A percentile compares a stretch with the other conserved stretches of the same genome.
Conservation (phyloP, 495 filamentous ascomycete genomes). For the Hypoxylon fragiforme region DNA sequence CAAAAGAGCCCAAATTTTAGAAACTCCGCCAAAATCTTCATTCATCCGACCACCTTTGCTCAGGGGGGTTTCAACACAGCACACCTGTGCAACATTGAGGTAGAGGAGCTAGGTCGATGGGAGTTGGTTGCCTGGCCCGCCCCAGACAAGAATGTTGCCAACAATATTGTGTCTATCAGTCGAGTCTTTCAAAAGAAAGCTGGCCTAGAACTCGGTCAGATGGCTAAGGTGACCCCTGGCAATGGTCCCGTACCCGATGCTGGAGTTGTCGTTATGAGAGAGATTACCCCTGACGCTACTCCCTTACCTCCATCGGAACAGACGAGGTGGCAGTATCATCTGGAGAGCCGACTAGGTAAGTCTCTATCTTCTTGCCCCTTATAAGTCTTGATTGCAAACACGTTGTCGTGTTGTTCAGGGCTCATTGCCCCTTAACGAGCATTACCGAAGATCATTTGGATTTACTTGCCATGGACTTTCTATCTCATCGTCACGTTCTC, state of each 20-base stretch:
- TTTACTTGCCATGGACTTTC: constrained; percentile 9
- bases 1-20: constrained; percentile 38
- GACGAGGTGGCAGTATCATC: constrained; percentile 65
- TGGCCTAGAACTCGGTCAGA: constrained; percentile 34
- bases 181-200: constrained; percentile 34
- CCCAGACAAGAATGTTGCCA: constrained; percentile 37
- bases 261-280: constrained; percentile 32
- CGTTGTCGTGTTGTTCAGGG: neutral
- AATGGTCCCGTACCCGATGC: constrained; percentile 30
- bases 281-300: constrained; percentile 24
- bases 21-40: constrained; percentile 39
- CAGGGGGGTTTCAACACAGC: constrained; percentile 34
- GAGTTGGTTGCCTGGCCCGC: constrained; percentile 38
- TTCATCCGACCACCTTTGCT: constrained; percentile 36
- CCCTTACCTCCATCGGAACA: constrained; percentile 44
- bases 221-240: constrained; percentile 31
- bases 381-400: neutral
- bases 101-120: constrained; percentile 13
- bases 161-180: constrained; percentile 38
- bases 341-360: constrained; percentile 60
- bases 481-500: neutral
- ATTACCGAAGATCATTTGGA: neutral
- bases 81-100: constrained; percentile 31
- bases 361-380: constrained; percentile 7
- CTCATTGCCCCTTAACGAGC: neutral